Percentiles rank a stretch among this genome's conserved stretches.
phyloP scores from a whole-genome alignment of 2,329 filamentous ascomycete genomes.

The Exophiala calicioides region DNA sequence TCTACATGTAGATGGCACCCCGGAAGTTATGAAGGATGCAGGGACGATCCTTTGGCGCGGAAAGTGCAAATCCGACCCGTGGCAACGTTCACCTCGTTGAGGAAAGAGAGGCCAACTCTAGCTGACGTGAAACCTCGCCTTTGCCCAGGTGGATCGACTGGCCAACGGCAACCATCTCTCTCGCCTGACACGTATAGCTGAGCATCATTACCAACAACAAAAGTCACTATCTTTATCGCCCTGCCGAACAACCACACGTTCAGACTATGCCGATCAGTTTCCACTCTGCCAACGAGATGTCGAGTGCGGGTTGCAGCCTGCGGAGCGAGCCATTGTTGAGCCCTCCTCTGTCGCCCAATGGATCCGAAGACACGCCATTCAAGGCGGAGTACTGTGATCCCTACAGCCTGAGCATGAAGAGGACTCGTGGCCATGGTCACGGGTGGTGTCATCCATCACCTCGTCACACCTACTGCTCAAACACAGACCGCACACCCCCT shows the following conservation, averaged over 20 bases:
- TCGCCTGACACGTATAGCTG: not conserved
- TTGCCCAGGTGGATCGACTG: not conserved
- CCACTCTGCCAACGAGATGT: not conserved
- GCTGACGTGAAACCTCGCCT: too few relatives aligned
- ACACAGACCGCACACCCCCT: not conserved
- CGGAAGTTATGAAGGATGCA: too few relatives aligned
- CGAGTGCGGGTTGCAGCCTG: slow-evolving; percentile 14
- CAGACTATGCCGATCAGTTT: slow-evolving; percentile 18
- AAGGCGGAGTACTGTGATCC: slow-evolving; percentile 19
- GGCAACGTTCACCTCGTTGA: too few relatives aligned
- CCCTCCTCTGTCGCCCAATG: slow-evolving; percentile 23
- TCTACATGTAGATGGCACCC: too few relatives aligned
- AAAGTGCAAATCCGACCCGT: too few relatives aligned
- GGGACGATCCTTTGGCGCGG: too few relatives aligned
- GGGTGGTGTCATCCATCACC: not conserved
- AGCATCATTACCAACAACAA: slow-evolving; percentile 10
- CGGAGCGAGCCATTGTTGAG: slow-evolving; percentile 21
- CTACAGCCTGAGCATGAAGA: slow-evolving; percentile 30
- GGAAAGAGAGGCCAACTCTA: too few relatives aligned
- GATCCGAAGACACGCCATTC: slow-evolving; percentile 24
- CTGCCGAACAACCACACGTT: not conserved
- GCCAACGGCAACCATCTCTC: not conserved
- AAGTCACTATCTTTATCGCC: slow-evolving; percentile 5
- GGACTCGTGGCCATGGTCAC: slow-evolving; percentile 7
- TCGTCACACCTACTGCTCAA: not conserved